Base-by-base conservation (phyloP, 192 early-diverging fungal species). In the Linnemannia elongata region DNA sequence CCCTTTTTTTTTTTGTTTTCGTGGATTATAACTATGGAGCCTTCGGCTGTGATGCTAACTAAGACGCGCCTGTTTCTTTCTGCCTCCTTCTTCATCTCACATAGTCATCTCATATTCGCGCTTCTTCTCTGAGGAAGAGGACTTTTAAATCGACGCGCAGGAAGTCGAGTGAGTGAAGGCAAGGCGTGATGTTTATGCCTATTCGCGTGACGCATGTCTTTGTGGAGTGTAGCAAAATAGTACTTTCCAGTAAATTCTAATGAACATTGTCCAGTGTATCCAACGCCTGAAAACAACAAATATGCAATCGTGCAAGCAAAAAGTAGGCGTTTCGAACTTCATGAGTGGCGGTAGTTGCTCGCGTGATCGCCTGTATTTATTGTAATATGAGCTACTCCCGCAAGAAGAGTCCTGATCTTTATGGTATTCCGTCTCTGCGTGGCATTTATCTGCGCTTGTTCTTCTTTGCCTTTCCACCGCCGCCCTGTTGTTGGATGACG, bases 81-180 rank as follows among this genome's bases (percentile, higher is more conserved):
- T 72, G 44, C 75, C 74, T 72, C 3, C 17, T 69, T 73, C 69
- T 42, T 52, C 22, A 8, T 27, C 36, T 45, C 1, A 52, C 49
- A 39, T 81, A 93, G 92, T 93, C 77, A 92, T 93, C 70, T 84
- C 90, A 38, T 93, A 93, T 79, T 88, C 89, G 12, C 90, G 91
- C 42, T 91, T 89, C 86, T 93, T 93, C 69, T 69, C 90, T 27
- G 87, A 87, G 47, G 89, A 92, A 55, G 90, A 92, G 20, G 92
- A 93, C 41, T 93, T 91, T 77, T 93, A 89, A 91, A 33, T 15
- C 10, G 30, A 66, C 3, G 60, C 60, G 30, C 13, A 4, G 13
- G 30, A 47, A n/a, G 27, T n/a, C 55, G 55, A 18, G 12, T 33
- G 55, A 18, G 12, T 33, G 30, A 66, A 63, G 60, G 4, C 60